Evolutionary conservation across 441 rosid genomes (phyloP), one percentile per base, ranked within the genome.

Genomic region (Euphorbia corollata): DNA sequence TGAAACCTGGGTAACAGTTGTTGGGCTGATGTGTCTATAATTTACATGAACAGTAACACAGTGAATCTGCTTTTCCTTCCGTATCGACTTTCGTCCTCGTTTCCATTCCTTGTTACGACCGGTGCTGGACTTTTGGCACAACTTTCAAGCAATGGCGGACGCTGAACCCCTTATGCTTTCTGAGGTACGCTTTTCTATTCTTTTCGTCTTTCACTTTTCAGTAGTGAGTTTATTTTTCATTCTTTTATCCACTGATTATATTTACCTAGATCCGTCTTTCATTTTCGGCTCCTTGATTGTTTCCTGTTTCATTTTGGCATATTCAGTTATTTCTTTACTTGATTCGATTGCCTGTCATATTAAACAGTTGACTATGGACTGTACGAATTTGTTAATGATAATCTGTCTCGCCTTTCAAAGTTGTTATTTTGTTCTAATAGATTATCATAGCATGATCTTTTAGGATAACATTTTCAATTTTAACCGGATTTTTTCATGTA

Each of bases 81-180:
- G 5, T 0, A 27, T 1, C 32, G 32, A 27, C 19, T 13, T 48
- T 15, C 22, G 57, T 22, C 34, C 32, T 23, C 11, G 6, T 55
- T 55, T 11, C 22, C 23, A 0, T 10, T 22, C 59, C 32, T 27
- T 27, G 32, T 27, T 22, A 12, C 59, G 15, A 23, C 34, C 7
- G 27, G 15, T 9, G 22, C 72, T 61, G 72, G 74, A 75, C 36
- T 74, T 50, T 71, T 48, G 53, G 61, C 56, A 13, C 8, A 59
- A 64, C 63, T 71, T 27, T 67, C 75, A 71, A 50, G 16, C 75
- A 75, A 92, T 92, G 98, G 94, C 96, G 76, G 93, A 87, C 62
- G 80, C 84, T 72, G 80, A 60, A 57, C 23, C 77, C 57, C 73
- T 61, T 34, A 38, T 79, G 36, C 82, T 92, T 16, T 76, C 86